Base-by-base conservation (phyloP, 805 yeast genomes). In the Candida tibetensis region DNA sequence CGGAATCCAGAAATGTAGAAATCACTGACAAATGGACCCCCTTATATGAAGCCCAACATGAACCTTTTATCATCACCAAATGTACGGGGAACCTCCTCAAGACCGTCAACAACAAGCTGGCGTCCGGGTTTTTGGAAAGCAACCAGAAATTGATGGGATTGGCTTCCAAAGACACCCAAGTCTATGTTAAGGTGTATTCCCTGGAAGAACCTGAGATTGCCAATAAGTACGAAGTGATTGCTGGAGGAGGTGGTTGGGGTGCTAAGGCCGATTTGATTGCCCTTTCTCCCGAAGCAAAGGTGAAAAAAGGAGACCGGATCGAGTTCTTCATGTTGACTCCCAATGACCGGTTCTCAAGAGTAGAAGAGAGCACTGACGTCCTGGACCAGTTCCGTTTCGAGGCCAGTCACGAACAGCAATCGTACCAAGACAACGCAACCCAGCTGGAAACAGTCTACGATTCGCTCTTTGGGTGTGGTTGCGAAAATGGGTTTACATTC, bases 181-280 rank as follows among this genome's bases (percentile, higher is more conserved):
- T 71, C 1, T 69, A 55, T 41, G 71, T 63, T 5, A 63, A 62
- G 40, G 23, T 69, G 10, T 47, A 45, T 37, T 41, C 49, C 17
- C 42, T 30, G 14, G 42, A 39, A 5, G 35, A 37, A 2, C 36
- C 44, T 12, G 44, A 49, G 37, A 44, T 39, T 27, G 50, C 57
- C 3, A 49, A 54, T 37, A 62, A 70, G 37, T 74, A 62, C 53
- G 74, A 76, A 50, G 79, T 82, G 15, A 67, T 79, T 25, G 89
- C 86, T 4, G 89, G 89, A 3, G 89, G 89, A 2, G 83, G 87
- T 2, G 80, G 82, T 2, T 82, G 88, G 88, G 85, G 87, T 1
- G 76, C 80, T 19, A 75, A 82, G 39, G 79, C 84, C 2, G 76
- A 76, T 23, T 75, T 79, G 53, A 64, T 82, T n/a, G 89, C 79